Base-by-base conservation (phyloP, 257 asterid genomes). In the Petrea volubilis region DNA sequence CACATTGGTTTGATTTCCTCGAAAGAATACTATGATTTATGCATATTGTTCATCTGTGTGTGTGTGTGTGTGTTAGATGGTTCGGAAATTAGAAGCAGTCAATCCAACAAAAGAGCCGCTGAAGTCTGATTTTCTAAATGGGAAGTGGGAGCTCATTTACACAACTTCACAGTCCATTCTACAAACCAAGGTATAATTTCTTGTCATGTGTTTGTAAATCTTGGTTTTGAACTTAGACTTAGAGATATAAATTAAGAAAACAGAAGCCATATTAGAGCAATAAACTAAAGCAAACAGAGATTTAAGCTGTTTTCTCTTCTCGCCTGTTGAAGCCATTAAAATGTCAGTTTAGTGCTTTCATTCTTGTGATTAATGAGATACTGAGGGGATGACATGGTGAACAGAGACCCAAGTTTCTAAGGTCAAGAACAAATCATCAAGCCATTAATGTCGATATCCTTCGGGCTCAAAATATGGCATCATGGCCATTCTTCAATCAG, bases 71-170 rank as follows among this genome's bases (percentile, higher is more conserved):
- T n/a, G 29, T 55, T 72, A 89, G 96, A 83, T 89, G 73, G 87
- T 82, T 72, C 78, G 84, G 60, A 83, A 82, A 63, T 85, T 85
- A 23, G 96, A 89, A 82, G 91, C 88, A 17, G 78, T 70, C 57
- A 89, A 83, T 82, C 93, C 93, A 53, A 87, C 91, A 29, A 87
- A 82, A 86, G 80, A 82, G 77, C 96, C 96, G 4, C 66, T 89
- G 53, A 87, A 85, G 71, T 89, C 93, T 27, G 49, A 60, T 69
- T 70, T 89, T 27, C 83, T 90, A 11, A 74, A 90, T 57, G 98
- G 98, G 41, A 93, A 90, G 60, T 93, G 98, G 97, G 96, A 93
- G 81, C 96, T 88, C 65, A 72, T 93, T 7, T 93, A 93, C 82
- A 90, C 98, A 13, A 92, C 98, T 74, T 92, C 96, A 12, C 78